Evolutionary conservation across 208 protist genomes (phyloP), one percentile per base, ranked within the genome.

Genomic region (Trypanosomatidae sp.): DNA sequence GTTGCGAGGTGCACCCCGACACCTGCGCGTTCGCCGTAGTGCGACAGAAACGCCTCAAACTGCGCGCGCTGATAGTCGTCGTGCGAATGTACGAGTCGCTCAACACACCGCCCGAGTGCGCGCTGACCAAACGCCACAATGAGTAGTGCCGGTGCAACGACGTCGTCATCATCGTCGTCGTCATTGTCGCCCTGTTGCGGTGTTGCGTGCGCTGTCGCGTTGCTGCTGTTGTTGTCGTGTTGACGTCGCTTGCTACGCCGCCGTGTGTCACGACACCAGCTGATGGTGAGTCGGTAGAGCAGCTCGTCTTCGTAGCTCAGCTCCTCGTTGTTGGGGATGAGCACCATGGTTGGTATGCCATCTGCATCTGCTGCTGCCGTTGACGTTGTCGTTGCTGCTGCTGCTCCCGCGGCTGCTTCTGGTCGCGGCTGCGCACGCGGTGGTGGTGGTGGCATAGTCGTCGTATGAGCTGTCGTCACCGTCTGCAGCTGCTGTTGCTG

Each of bases 31-130:
- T 26, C 20, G 43, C 73, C 73, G 35, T 89, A 89, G 15, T 55
- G 35, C 8, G 47, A 43, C 18, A 83, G 49, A 46, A 89, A 89
- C 21, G 42, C 43, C 28, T 66, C 64, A 13, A 89, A 50, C 53
- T 89, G 71, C 33, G 72, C 47, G n/a, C 35, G 48, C 37, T 72
- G 68, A 45, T 81, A 83, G 15, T 56, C 56, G n/a, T 67, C 65
- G 32, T 51, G 39, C 19, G 63, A 48, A 56, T 79, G 59, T 5
- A 65, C 59, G 2, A 88, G 57, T 2, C 79, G 73, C 46, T 75
- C 60, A 42, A 70, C 55, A 43, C 69, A 71, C 10, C 70, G 66
- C 27, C 49, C 58, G 32, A 84, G 53, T 13, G 52, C 58, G 8
- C 47, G 39, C 18, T 43, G 24, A 5, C 63, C 62, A 56, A 72